phyloP scores from a whole-genome alignment of 495 filamentous ascomycete species.

The Hypoxylon subgilvum region DNA sequence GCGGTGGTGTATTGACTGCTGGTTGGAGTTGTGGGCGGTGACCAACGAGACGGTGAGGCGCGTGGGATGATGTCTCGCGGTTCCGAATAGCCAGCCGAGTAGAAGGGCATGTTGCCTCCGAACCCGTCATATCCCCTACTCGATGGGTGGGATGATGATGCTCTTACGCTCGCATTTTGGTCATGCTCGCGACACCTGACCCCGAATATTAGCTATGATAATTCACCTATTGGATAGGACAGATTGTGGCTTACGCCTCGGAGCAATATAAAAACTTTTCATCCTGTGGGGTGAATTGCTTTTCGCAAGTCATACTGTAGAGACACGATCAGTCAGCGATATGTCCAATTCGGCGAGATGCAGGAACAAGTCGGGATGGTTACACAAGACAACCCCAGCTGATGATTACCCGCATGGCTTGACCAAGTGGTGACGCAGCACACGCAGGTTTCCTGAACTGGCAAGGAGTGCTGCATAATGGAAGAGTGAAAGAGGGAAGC shows the following conservation, averaged over 20 bases:
- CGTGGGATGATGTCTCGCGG: conserved; percentile 59
- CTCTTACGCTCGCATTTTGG: conserved; percentile 40
- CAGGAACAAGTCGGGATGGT: conserved; percentile 49
- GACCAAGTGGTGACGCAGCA: conserved; percentile 48
- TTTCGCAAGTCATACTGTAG: conserved; percentile 59
- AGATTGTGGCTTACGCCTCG: conserved; percentile 48
- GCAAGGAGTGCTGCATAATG: conserved; percentile 34
- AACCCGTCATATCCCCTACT: conserved; percentile 32
- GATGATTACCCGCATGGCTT: conserved; percentile 46
- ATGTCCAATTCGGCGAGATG: conserved; percentile 38
- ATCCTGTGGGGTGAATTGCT: conserved; percentile 54
- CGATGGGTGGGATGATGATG: conserved; percentile 38
- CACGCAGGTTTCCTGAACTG: conserved; percentile 42
- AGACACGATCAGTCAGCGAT: conserved; percentile 31
- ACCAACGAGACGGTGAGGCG: conserved; percentile 56
- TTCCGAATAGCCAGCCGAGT: conserved; percentile 46
- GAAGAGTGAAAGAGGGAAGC: conserved; percentile 21
- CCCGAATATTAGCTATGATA: conserved; percentile 18
- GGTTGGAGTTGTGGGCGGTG: conserved; percentile 51
- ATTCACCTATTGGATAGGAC: conserved; percentile 33
- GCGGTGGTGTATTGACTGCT: conserved; percentile 46
- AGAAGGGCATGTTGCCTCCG: conserved; percentile 45
- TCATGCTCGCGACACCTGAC: conserved; percentile 55
- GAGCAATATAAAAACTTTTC: conserved; percentile 57
- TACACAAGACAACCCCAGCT: conserved; percentile 44